These are phyloP conservation scores for Tolypocladium tundrense DNA, from an alignment of 2,329 filamentous ascomycete species.

Conservation along the genomic window DNA sequence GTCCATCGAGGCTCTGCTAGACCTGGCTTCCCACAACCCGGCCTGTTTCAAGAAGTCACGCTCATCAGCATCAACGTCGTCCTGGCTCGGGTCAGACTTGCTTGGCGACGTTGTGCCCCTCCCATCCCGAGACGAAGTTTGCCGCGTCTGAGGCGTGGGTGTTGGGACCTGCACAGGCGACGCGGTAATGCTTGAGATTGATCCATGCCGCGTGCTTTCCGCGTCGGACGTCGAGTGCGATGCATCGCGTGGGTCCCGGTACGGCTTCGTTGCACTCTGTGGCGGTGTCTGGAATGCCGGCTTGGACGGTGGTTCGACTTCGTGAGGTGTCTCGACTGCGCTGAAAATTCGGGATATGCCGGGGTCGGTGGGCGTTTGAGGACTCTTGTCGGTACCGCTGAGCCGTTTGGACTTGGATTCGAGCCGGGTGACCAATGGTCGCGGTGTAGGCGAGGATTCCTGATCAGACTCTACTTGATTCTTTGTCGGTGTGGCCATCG, in stretches of 20 bases:
- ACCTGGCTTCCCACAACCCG: slow-evolving; percentile 44
- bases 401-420: slow-evolving; percentile 18
- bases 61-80: slow-evolving; percentile 55
- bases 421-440: slow-evolving; percentile 10
- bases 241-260: slow-evolving; percentile 1
- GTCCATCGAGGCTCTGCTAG: slow-evolving; percentile 18
- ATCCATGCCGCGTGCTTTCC: slow-evolving; percentile 16
- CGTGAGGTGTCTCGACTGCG: slow-evolving; percentile 7
- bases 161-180: slow-evolving; percentile 15
- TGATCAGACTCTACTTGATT: slow-evolving; percentile 12
- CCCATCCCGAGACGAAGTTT: slow-evolving; percentile 10
- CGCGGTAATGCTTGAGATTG: slow-evolving; percentile 19
- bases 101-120: slow-evolving; percentile 7
- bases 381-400: slow-evolving; percentile 12
- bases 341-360: slow-evolving; percentile 9
- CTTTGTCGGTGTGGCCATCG: slow-evolving; percentile 10
- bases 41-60: slow-evolving; percentile 57
- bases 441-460: slow-evolving; percentile 16
- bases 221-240: slow-evolving; percentile 9
- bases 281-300: slow-evolving; percentile 20
- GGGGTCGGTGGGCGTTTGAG: slow-evolving; percentile 16
- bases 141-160: slow-evolving; percentile 11
- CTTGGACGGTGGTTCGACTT: slow-evolving; percentile 15
- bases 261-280: slow-evolving; percentile 16
- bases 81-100: slow-evolving; percentile 14